Conservation (phyloP, 805 yeast species). For the Kluyveromyces siamensis region DNA sequence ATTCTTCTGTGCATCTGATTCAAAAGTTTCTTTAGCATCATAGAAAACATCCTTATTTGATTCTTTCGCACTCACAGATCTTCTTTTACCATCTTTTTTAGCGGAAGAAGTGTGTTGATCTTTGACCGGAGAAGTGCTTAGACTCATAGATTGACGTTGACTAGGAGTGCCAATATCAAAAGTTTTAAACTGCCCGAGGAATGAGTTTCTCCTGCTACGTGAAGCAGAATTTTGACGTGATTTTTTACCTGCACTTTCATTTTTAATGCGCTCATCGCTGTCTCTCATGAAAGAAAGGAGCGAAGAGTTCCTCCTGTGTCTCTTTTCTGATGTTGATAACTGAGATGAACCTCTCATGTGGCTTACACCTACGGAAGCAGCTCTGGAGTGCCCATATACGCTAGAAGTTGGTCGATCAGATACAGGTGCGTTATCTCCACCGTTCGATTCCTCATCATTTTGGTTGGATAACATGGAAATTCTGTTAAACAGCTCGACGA, state of each 20-base stretch:
- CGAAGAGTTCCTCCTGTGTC: slow-evolving; percentile 55
- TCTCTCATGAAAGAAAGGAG: slow-evolving; percentile 40
- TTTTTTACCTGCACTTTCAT: slow-evolving; percentile 10
- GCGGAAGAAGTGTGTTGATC: background rate
- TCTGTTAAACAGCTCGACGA: slow-evolving; percentile 27
- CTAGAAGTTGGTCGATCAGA: slow-evolving; percentile 37
- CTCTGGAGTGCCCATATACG: slow-evolving; percentile 25
- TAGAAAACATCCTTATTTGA: slow-evolving; percentile 18
- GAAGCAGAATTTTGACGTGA: slow-evolving; percentile 6
- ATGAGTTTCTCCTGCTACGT: slow-evolving; percentile 14
- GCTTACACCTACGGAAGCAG: slow-evolving; percentile 9
- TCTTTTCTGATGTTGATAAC: slow-evolving; percentile 18
- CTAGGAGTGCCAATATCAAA: slow-evolving; percentile 4
- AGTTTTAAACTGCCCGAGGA: slow-evolving; percentile 13
- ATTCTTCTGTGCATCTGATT: slow-evolving; percentile 22
- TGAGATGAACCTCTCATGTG: slow-evolving; percentile 13
- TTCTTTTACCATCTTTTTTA: slow-evolving; percentile 28
- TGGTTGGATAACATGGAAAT: slow-evolving; percentile 19
- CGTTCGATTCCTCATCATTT: slow-evolving; percentile 1
- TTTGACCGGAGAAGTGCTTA: slow-evolving; percentile 1
- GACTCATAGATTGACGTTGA: slow-evolving; percentile 7
- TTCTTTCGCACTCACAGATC: slow-evolving; percentile 46
- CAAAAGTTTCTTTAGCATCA: slow-evolving; percentile 13
- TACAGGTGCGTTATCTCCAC: slow-evolving; percentile 3
- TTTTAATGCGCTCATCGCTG: slow-evolving; percentile 5